A percentile compares a stretch with the other conserved stretches of the same genome.
Evolutionary conservation across 2,329 filamentous ascomycete species (phyloP).

Genomic region (Sporothrix dimorphospora): DNA sequence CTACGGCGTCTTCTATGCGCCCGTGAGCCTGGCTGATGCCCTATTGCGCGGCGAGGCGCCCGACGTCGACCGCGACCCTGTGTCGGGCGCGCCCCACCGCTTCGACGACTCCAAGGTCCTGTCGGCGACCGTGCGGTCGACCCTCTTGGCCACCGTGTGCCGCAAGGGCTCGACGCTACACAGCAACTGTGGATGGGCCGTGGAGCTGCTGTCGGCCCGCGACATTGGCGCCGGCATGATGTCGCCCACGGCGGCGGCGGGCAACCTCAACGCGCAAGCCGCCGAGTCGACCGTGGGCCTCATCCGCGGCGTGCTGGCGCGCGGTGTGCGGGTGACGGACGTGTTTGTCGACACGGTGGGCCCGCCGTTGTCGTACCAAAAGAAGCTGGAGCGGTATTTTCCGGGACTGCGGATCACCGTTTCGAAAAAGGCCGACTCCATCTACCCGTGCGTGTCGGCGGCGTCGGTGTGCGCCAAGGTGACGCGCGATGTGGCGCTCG

Average conservation of each 20-base stretch:
- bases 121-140: slow-evolving; percentile 74
- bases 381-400: slow-evolving; percentile 80
- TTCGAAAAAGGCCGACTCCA: slow-evolving; percentile 86
- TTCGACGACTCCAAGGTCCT: slow-evolving; percentile 97
- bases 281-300: slow-evolving; percentile 88
- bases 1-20: slow-evolving; percentile 74
- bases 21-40: slow-evolving; percentile 68
- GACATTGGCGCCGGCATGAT: slow-evolving; percentile 83
- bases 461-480: slow-evolving; percentile 96
- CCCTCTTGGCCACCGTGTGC: slow-evolving; percentile 72
- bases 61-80: slow-evolving; percentile 26
- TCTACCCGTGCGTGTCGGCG: slow-evolving; percentile 91
- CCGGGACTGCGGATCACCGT: slow-evolving; percentile 75
- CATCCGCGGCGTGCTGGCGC: slow-evolving; percentile 74
- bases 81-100: slow-evolving; percentile 63
- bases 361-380: slow-evolving; percentile 79
- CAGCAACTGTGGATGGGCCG: slow-evolving; percentile 76
- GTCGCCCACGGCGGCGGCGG: slow-evolving; percentile 63
- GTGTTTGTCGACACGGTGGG: slow-evolving; percentile 97
- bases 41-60: slow-evolving; percentile 62
- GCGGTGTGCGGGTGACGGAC: slow-evolving; percentile 80
- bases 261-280: slow-evolving; percentile 92
- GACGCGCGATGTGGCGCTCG: slow-evolving; percentile 85
- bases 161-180: slow-evolving; percentile 55
- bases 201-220: slow-evolving; percentile 76